phyloP scores from a whole-genome alignment of 164 flowering plant species.

The Chloranthus sessilifolius region DNA sequence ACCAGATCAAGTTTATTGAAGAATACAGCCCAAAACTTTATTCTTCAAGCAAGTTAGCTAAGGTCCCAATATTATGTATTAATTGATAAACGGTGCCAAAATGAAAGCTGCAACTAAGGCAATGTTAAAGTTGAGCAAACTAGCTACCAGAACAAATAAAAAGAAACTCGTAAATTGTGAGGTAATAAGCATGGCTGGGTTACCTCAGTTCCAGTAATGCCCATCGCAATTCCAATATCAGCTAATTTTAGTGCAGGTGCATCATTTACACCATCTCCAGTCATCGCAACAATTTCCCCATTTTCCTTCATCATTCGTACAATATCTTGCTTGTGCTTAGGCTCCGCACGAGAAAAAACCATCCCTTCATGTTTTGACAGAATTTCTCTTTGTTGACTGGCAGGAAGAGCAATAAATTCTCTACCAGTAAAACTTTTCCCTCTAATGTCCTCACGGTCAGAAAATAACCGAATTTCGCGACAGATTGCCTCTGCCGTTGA shows the following conservation, averaged over 20 bases:
- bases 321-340: conserved; percentile 90
- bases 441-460: conserved; percentile 42
- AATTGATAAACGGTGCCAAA: no score
- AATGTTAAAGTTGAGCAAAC: no score
- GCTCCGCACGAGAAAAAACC: conserved; percentile 88
- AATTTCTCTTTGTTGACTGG: conserved; percentile 42
- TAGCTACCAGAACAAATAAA: no score
- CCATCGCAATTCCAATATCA: conserved; percentile 94
- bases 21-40: no score
- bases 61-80: no score
- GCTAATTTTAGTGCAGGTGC: conserved; percentile 94
- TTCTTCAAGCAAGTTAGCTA: no score
- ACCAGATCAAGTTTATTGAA: no score
- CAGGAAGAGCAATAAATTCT: conserved; percentile 69
- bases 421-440: conserved; percentile 71
- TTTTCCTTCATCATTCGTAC: conserved; percentile 82
- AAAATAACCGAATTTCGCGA: conserved; percentile 61
- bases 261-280: conserved; percentile 98
- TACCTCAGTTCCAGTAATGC: conserved; percentile 95
- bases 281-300: conserved; percentile 96
- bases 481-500: conserved; percentile 90
- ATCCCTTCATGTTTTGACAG: conserved; percentile 66
- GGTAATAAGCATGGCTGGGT: background rate
- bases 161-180: no score
- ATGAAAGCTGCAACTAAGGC: no score